Conservation (phyloP, 2,329 filamentous ascomycete genomes). For the Penicillium hordei region DNA sequence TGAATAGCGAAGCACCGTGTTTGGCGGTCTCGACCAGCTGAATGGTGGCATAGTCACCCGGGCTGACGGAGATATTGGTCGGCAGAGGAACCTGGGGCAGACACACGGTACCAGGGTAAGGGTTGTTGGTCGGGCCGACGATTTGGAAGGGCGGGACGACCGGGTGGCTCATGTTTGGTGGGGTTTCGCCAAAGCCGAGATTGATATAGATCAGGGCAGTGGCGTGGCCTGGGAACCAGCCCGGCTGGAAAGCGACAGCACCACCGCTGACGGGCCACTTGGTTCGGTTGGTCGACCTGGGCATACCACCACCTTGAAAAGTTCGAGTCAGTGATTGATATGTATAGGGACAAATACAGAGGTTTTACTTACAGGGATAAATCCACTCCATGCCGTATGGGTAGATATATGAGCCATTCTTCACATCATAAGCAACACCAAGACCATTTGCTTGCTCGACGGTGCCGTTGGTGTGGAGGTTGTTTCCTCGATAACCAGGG, state of each 20-base stretch:
- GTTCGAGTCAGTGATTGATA: background rate
- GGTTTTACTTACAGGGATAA: slow-evolving; percentile 74
- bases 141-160: slow-evolving; percentile 83
- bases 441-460: slow-evolving; percentile 48
- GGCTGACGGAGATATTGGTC: slow-evolving; percentile 64
- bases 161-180: slow-evolving; percentile 80
- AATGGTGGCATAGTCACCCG: slow-evolving; percentile 88
- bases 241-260: slow-evolving; percentile 85
- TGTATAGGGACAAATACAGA: background rate
- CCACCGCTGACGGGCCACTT: slow-evolving; percentile 88
- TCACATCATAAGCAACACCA: slow-evolving; percentile 41
- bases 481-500: slow-evolving; percentile 84
- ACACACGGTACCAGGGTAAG: slow-evolving; percentile 88
- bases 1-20: slow-evolving; percentile 80
- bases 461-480: slow-evolving; percentile 72
- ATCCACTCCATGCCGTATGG: slow-evolving; percentile 94
- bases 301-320: slow-evolving; percentile 76
- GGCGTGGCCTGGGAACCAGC: slow-evolving; percentile 89
- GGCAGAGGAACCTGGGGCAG: slow-evolving; percentile 87
- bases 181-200: slow-evolving; percentile 78
- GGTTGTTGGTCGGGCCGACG: slow-evolving; percentile 73
- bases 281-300: slow-evolving; percentile 75
- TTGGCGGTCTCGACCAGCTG: slow-evolving; percentile 80
- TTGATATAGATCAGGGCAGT: slow-evolving; percentile 87
- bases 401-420: slow-evolving; percentile 53